These are phyloP conservation scores for Salix suchowensis DNA, from an alignment of 345 rosid species.

Conservation along the genomic window DNA sequence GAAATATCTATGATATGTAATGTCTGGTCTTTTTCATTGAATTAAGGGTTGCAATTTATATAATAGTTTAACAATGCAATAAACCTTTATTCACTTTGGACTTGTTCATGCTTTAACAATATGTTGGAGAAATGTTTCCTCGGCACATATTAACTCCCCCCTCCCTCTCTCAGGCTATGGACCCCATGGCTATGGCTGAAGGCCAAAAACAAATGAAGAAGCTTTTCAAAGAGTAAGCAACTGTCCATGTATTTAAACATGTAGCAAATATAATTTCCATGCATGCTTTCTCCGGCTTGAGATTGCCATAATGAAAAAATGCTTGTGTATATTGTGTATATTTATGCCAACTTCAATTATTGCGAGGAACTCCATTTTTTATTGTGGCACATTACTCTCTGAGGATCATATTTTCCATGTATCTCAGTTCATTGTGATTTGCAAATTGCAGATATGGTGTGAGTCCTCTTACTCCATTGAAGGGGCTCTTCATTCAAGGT, in stretches of 20 bases:
- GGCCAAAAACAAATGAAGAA: conserved; percentile 58
- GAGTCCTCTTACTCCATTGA: conserved; percentile 71
- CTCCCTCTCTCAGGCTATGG: conserved; percentile 42
- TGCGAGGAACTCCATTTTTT: neutral
- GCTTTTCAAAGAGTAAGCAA: conserved; percentile 69
- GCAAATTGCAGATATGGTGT: conserved; percentile 61
- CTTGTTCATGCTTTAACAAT: neutral
- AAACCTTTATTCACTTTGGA: neutral
- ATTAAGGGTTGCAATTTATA: neutral
- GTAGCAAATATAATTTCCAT: neutral
- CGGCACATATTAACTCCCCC: neutral
- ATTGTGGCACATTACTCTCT: neutral
- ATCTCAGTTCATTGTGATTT: conserved; percentile 10
- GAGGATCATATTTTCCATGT: neutral
- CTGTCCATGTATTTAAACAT: conserved; percentile 9
- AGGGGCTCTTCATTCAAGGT: conserved; percentile 75
- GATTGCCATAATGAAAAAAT: too few relatives aligned
- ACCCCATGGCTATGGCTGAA: conserved; percentile 42
- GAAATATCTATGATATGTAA: neutral
- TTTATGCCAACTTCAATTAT: neutral
- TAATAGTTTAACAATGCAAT: neutral
- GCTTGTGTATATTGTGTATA: too few relatives aligned
- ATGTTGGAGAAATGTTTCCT: neutral
- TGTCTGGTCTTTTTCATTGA: neutral
- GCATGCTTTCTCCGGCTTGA: neutral